A percentile compares a stretch with the other conserved stretches of the same genome.
Evolutionary conservation across 352 stramenopile species (phyloP).

Genomic region (Pythium rishiriense): DNA sequence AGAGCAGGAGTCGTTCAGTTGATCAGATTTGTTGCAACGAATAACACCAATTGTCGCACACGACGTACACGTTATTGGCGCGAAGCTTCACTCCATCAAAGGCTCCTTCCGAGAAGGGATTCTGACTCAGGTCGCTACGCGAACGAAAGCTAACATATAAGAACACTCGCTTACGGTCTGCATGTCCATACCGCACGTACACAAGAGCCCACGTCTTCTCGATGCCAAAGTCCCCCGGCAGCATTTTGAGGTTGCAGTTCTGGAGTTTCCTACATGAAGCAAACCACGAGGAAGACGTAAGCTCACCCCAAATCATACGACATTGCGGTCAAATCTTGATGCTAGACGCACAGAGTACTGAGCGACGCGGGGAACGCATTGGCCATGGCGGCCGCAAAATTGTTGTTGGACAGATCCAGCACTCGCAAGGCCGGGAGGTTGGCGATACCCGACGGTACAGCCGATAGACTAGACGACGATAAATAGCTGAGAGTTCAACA

Average conservation of each 20-base stretch:
- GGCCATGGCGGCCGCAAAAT: slow-evolving; percentile 7
- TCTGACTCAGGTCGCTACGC: slow-evolving; percentile 28
- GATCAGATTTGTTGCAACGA: background rate
- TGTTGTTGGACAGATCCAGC: slow-evolving; percentile 29
- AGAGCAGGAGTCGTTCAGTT: background rate
- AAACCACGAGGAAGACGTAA: background rate
- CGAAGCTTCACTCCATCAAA: slow-evolving; percentile 23
- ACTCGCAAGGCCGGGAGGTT: slow-evolving; percentile 23
- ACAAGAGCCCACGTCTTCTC: slow-evolving; percentile 29
- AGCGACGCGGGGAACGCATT: slow-evolving; percentile 22
- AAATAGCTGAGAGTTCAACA: slow-evolving; percentile 18
- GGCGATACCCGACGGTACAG: slow-evolving; percentile 18
- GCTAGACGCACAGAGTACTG: slow-evolving; percentile 14
- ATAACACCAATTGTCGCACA: background rate
- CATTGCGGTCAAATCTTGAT: background rate
- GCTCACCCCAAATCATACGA: background rate
- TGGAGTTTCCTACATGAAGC: slow-evolving; percentile 17
- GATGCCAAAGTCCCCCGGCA: slow-evolving; percentile 26
- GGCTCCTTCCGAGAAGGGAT: slow-evolving; percentile 14
- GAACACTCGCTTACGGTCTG: background rate
- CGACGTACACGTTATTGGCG: slow-evolving; percentile 22
- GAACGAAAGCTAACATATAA: background rate
- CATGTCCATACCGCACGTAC: slow-evolving; percentile 5
- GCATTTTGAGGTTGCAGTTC: slow-evolving; percentile 19
- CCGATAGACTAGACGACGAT: slow-evolving; percentile 13